Evolutionary conservation across 441 rosid genomes (phyloP).

Genomic region (Populus hybrid): DNA sequence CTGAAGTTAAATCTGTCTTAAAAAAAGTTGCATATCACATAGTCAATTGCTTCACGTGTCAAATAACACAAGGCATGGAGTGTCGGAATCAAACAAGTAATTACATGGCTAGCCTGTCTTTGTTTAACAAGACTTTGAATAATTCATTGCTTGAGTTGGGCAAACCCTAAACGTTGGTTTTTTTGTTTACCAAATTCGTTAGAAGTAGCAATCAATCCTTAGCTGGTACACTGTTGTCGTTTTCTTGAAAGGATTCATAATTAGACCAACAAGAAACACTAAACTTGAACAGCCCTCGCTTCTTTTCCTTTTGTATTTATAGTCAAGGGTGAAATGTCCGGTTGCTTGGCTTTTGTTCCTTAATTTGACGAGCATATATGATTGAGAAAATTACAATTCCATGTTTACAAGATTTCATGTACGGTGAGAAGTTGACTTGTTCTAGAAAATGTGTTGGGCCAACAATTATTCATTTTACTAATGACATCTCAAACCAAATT

Average conservation of each 20-base stretch:
- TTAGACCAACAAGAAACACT: constrained; percentile 6
- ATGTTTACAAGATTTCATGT: background rate
- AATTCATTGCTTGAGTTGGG: background rate
- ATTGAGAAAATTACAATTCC: too few species aligned
- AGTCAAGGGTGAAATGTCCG: background rate
- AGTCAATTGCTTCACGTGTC: background rate
- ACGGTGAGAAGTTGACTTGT: background rate
- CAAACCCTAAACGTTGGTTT: background rate
- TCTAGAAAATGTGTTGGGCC: background rate
- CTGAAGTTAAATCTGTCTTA: too few species aligned
- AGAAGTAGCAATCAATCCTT: background rate
- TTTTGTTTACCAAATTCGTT: constrained; percentile 20
- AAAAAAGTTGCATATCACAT: too few species aligned
- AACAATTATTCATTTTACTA: background rate
- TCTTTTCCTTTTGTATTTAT: background rate
- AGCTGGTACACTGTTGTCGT: background rate
- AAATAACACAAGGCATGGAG: background rate
- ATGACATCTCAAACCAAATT: too few species aligned
- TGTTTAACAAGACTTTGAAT: background rate
- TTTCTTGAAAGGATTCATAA: background rate
- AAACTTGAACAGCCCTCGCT: background rate
- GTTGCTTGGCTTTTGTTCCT: background rate
- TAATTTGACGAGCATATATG: too few species aligned
- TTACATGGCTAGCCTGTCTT: background rate
- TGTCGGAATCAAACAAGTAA: background rate